Base-by-base conservation (phyloP, 148 eudicot species). In the Limonium bicolor region DNA sequence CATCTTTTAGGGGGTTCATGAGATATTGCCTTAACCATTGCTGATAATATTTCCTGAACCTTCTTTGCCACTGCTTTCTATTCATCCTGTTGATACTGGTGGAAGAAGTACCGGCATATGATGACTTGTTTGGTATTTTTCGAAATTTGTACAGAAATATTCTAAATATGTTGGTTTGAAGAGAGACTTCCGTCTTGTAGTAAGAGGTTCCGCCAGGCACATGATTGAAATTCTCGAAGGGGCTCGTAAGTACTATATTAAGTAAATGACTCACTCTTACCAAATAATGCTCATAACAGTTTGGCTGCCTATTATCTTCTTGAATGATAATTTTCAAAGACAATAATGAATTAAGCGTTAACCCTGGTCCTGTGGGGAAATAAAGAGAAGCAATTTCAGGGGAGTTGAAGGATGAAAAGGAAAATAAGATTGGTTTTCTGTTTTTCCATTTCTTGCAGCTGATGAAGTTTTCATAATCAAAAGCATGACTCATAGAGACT, bases 201-300 rank as follows among this genome's bases (percentile, higher is more conserved):
- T 86, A 34, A 61, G 96, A 70, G 96, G 96, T 61, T 75, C 84
- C 62, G 87, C 96, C 51, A 87, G 87, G 50, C 78, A 86, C 64
- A 86, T 86, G 96, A 62, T 75, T 57, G 46, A 68, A 16, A 82
- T 86, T 41, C 66, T 86, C 54, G 62, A 75, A 21, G 94, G 96
- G 12, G 86, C 96, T 25, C 74, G 96, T 82, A 75, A 65, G 56
- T 50, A n/a, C n/a, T n/a, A n/a, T n/a, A n/a, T n/a, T 84, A 74
- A 67, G 60, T 53, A n/a, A n/a, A n/a, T n/a, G n/a, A n/a, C n/a
- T n/a, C n/a, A n/a, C n/a, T n/a, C n/a, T n/a, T n/a, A n/a, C n/a
- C n/a, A n/a, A n/a, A n/a, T n/a, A n/a, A n/a, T n/a, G n/a, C n/a
- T n/a, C n/a, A n/a, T n/a, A 20, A 16, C 7, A 17, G 26, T 24